These are phyloP conservation scores for Salix dunnii DNA, from an alignment of 345 rosid species.

Conservation along the genomic window DNA sequence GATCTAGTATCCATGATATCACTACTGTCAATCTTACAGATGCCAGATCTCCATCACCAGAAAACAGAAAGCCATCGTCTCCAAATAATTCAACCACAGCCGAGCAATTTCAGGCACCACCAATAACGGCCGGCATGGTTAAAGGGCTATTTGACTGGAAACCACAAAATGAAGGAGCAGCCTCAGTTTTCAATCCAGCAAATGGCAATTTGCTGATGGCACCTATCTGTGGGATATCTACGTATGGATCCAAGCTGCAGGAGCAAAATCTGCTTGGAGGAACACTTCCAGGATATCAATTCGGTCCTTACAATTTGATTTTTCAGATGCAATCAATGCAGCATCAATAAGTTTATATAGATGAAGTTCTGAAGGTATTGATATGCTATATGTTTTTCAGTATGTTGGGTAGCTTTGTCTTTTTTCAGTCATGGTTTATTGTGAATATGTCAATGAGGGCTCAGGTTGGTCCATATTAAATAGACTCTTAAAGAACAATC, in stretches of 20 bases:
- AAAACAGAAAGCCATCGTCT: conserved; percentile 28
- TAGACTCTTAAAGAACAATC: conserved; percentile 23
- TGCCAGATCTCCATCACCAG: conserved; percentile 42
- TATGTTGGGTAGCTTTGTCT: conserved; percentile 17
- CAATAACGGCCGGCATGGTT: conserved; percentile 12
- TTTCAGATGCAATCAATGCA: conserved; percentile 49
- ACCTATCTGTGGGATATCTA: conserved; percentile 50
- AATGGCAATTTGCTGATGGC: conserved; percentile 33
- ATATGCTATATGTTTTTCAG: conserved; percentile 6
- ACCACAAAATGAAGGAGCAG: conserved; percentile 29
- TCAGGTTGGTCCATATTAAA: conserved; percentile 24
- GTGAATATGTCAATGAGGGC: conserved; percentile 37
- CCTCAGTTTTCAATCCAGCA: conserved; percentile 35
- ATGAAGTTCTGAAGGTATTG: conserved; percentile 19
- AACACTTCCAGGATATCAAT: conserved; percentile 44
- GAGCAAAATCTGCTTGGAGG: conserved; percentile 59
- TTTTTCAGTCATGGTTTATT: conserved; percentile 16
- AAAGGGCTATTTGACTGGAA: conserved; percentile 39
- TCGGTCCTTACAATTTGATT: conserved; percentile 39
- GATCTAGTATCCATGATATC: conserved; percentile 97
- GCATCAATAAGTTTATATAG: conserved; percentile 26
- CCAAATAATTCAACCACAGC: conserved; percentile 41
- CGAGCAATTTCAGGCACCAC: conserved; percentile 32
- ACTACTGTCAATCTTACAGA: conserved; percentile 73
- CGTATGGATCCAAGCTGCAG: conserved; percentile 52